Base-by-base conservation (phyloP, 495 filamentous ascomycete genomes). In the Podospora pseudopauciseta region DNA sequence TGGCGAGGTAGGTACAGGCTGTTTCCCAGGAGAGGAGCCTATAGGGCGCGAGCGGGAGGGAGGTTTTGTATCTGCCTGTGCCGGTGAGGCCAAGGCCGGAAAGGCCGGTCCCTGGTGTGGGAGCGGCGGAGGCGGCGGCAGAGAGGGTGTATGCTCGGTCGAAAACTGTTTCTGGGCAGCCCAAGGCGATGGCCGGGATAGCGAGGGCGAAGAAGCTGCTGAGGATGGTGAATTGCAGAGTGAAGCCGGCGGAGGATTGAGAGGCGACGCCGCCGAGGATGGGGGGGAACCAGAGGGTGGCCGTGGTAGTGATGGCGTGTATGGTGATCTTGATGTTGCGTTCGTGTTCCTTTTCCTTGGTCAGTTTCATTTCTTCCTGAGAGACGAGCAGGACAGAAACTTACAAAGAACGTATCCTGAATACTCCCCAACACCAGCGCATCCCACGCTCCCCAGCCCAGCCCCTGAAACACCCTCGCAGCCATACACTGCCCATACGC, bases 381-480 rank as follows among this genome's bases (percentile, higher is more conserved):
- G 19, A 3, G 19, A 20, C 32, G 57, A n/a, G 30, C 23, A 2
- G 5, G 39, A 63, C 30, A 5, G 30, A 13, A 32, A 72, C 82
- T 74, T 70, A 86, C 84, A 70, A 84, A 85, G 69, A 79, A 86
- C 1, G 82, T 83, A 67, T 86, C 84, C 58, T 82, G 77, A 49
- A 86, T 82, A 0, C 78, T 81, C 18, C 77, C 77, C 26, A 80
- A 68, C 2, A 83, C 77, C 49, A 86, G 72, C 7, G 79, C 78
- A 67, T 86, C 84, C 56, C 84, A 82, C 27, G 79, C 77, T 32
- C 84, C 84, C 84, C 84, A 86, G n/a, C 81, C 83, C 9, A 85
- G 28, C 11, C 82, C 82, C 66, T 85, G 83, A 19, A 85, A 80
- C 20, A 84, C 70, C 34, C 84, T 73, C 18, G 82, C 80, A 5